Evolutionary conservation across 2,329 filamentous ascomycete species (phyloP), one percentile per base, ranked within the genome.

Genomic region (Penicillium sp.): DNA sequence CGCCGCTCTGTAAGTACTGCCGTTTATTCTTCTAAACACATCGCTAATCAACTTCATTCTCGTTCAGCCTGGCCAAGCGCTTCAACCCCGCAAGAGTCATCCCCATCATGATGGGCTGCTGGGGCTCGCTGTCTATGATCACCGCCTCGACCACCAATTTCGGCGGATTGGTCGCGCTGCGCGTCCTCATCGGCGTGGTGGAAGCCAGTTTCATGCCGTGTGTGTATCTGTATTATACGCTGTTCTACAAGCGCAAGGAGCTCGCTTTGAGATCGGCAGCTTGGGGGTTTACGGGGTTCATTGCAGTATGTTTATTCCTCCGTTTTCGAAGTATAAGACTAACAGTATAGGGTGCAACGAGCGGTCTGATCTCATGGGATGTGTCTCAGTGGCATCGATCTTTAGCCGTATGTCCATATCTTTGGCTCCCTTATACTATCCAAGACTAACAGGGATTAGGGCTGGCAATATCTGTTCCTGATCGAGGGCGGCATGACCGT

Each of bases 141-240:
- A 55, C 54, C 8, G 49, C 53, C 23, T 38, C 47, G 14, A 56
- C 52, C 2, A 59, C 43, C 9, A 59, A 59, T 40, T 59, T 59
- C 26, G 57, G 57, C 16, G 57, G 57, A n/a, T 33, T 59, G 20
- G 53, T 59, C 8, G 43, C 35, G 3, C 38, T 59, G 8, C 21
- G 57, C 8, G 43, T 59, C 24, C 47, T 59, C 23, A 59, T 59
- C 18, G 57, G 79, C 1, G 30, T 50, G 11, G 53, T 50, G n/a
- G 53, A 56, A 28, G 53, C 53, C 16, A 56, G 53, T 43, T 56
- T 49, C n/a, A 50, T 56, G 23, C 64, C 68, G 2, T 70, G 79
- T 0, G 76, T 79, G 14, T 79, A 83, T 2, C 83, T 81, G 65
- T 84, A 80, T 60, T 65, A 80, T 7, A 78, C 81, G 0, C 71